Conservation (phyloP, 306 rosid genomes). For the Malus asiatica region DNA sequence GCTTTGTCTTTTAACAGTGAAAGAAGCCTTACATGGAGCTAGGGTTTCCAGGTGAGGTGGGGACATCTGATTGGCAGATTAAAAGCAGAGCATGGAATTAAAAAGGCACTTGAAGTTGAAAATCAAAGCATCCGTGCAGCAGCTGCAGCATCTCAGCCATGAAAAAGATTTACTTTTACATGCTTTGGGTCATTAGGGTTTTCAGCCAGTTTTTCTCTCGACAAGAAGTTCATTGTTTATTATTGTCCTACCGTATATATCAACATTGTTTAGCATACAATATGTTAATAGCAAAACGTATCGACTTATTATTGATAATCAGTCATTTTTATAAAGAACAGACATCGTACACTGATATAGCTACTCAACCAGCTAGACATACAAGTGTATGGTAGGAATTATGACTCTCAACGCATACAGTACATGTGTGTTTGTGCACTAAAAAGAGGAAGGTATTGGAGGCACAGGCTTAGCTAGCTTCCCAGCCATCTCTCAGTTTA, state of each 20-base stretch:
- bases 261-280: no score
- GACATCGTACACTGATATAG: not conserved
- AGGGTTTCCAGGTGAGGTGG: constrained; percentile 32
- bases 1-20: constrained; percentile 32
- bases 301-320: no score
- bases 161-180: constrained; percentile 29
- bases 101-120: constrained; percentile 8
- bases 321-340: no score
- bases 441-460: not conserved
- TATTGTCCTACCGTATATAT: no score
- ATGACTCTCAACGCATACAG: not conserved
- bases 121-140: constrained; percentile 41
- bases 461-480: not conserved
- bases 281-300: no score
- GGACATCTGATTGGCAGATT: constrained; percentile 32
- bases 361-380: not conserved
- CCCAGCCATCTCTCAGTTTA: not conserved
- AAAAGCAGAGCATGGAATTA: constrained; percentile 22
- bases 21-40: constrained; percentile 30
- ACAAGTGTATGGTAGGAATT: no score
- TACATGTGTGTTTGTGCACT: constrained; percentile 25
- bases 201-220: not conserved
- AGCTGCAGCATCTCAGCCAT: constrained; percentile 7
- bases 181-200: constrained; percentile 21
- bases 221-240: no score